Evolutionary conservation across 139 green algal genomes (phyloP).

Genomic region (Chlorella sp.): DNA sequence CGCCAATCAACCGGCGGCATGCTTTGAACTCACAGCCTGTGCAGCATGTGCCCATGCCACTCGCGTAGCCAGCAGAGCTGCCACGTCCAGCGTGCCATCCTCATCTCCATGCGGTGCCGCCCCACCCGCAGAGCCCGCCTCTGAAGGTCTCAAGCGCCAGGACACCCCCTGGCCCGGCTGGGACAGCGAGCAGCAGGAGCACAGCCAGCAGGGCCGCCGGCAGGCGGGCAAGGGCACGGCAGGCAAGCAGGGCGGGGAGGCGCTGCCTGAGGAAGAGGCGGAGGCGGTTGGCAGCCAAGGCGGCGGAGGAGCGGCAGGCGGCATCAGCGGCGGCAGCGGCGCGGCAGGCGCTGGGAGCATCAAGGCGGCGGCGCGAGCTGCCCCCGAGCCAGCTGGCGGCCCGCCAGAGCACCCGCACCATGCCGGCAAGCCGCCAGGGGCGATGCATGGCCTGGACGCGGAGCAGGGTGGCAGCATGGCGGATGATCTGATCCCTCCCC

Average conservation of each 20-base stretch:
- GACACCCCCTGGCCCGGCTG: constrained; percentile 15
- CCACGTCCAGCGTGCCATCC: too few relatives aligned
- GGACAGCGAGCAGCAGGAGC: neutral
- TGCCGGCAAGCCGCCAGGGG: neutral
- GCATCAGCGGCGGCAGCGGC: neutral
- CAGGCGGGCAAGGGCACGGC: neutral
- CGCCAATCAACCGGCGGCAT: neutral
- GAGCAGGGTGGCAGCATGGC: constrained; percentile 13
- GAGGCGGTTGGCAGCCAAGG: neutral
- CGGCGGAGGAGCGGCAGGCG: neutral
- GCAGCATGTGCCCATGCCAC: too few relatives aligned
- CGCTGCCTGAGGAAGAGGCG: neutral
- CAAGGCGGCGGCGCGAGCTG: neutral
- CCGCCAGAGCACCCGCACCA: neutral
- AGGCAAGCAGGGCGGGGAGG: neutral
- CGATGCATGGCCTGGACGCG: neutral
- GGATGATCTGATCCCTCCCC: neutral
- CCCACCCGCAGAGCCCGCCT: neutral
- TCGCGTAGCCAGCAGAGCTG: too few relatives aligned
- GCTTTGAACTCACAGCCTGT: too few relatives aligned
- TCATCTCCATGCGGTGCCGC: too few relatives aligned
- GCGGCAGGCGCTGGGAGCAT: neutral
- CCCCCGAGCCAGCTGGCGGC: neutral
- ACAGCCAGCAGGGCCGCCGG: neutral
- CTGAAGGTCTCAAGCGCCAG: neutral